Base-by-base conservation (phyloP, 2,329 filamentous ascomycete species). In the Colletotrichum musicola region DNA sequence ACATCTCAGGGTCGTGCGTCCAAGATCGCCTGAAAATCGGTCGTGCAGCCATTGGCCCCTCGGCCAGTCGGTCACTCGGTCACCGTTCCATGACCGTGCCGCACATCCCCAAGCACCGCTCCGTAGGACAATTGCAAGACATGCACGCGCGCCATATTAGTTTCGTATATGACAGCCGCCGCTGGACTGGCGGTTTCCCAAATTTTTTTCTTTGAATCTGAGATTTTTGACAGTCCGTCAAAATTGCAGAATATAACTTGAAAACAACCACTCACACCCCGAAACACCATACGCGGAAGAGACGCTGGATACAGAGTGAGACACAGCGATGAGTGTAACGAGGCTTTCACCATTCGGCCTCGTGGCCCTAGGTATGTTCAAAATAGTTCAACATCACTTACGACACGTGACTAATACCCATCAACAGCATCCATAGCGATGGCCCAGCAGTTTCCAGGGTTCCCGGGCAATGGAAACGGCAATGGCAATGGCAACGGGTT, bases 51-150 rank as follows among this genome's bases (percentile, higher is more conserved):
- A 66, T 66, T 69, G 66, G 62, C 50, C 61, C 35, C 30, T 69
- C 66, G 62, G 66, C 56, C 62, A 69, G 47, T 69, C 62, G 66
- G 66, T 53, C 62, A 60, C 25, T 68, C 65, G 62, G 65, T 61
- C 56, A 27, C 44, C 42, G 62, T 42, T 25, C 62, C 49, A 40
- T 66, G 65, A 40, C 55, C 65, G 55, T 68, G 66, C 56, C 66
- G 66, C 66, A 69, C 62, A 69, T 69, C 66, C 66, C 66, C 66
- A 69, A 69, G 66, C 62, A 50, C 25, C 61, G 59, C 66, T 69
- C 66, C 66, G 66, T 61, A 18, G 65, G 44, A 49, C 47, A 13
- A 53, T 22, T 38, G 22, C n/a, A 59, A 42, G 46, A 40, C 46
- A 35, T 42, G 47, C 16, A 25, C 25, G 58, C 30, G 7, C 55